Percentiles rank a stretch among this genome's conserved stretches.
Conservation (phyloP, 2,329 filamentous ascomycete genomes). For the Penicillium palitans region DNA sequence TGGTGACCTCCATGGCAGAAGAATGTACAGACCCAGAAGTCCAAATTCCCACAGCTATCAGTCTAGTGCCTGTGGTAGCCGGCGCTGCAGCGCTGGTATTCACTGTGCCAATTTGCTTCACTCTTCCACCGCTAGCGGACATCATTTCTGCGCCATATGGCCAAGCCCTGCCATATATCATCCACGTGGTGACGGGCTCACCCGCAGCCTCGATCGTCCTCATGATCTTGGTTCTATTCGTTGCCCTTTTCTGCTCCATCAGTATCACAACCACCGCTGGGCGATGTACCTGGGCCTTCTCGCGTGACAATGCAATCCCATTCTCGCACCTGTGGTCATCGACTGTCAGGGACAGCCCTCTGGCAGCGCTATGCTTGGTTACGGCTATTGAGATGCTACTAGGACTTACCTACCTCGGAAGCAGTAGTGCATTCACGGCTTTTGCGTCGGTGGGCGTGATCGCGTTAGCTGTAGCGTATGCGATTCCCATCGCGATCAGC, state of each 20-base stretch:
- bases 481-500: slow-evolving; percentile 50
- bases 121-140: too few relatives aligned
- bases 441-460: slow-evolving; percentile 59
- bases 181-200: too few relatives aligned
- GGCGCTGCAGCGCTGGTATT: slow-evolving; percentile 57
- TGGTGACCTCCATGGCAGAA: slow-evolving; percentile 64
- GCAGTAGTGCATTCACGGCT: slow-evolving; percentile 49
- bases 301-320: slow-evolving; percentile 48
- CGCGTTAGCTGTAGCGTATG: slow-evolving; percentile 56
- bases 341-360: not conserved
- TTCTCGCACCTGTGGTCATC: slow-evolving; percentile 40
- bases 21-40: slow-evolving; percentile 55
- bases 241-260: slow-evolving; percentile 57
- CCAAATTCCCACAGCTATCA: slow-evolving; percentile 54
- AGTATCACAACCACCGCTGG: slow-evolving; percentile 55
- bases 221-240: slow-evolving; percentile 47
- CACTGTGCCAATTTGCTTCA: slow-evolving; percentile 36
- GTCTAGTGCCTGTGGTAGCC: slow-evolving; percentile 49
- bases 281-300: slow-evolving; percentile 49
- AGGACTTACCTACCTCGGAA: slow-evolving; percentile 51
- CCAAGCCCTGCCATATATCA: too few relatives aligned
- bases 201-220: too few relatives aligned
- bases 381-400: slow-evolving; percentile 52
- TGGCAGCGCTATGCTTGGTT: slow-evolving; percentile 38
- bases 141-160: too few relatives aligned